Evolutionary conservation across 2,329 filamentous ascomycete genomes (phyloP).

Genomic region (Colletotrichum sp.): DNA sequence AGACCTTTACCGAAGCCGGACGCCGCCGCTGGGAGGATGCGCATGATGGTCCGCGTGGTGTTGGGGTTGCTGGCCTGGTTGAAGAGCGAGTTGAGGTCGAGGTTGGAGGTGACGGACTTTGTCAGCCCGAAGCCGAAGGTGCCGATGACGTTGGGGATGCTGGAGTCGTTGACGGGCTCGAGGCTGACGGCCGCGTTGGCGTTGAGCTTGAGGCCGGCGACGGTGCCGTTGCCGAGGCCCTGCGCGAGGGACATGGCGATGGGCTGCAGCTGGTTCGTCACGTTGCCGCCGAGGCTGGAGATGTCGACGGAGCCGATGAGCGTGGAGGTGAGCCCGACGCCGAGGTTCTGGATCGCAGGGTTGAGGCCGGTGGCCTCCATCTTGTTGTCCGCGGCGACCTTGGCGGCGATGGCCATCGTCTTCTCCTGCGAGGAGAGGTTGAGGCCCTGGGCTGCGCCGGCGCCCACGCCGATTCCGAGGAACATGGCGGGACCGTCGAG

Average conservation of each 20-base stretch:
- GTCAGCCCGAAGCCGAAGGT: slow-evolving; percentile 32
- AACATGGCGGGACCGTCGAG: slow-evolving; percentile 23
- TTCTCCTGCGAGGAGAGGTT: slow-evolving; percentile 20
- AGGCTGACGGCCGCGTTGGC: neutral
- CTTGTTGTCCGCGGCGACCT: slow-evolving; percentile 30
- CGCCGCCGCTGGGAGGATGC: slow-evolving; percentile 26
- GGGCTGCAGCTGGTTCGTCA: slow-evolving; percentile 19
- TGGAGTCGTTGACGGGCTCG: slow-evolving; percentile 23
- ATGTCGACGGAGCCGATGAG: slow-evolving; percentile 29
- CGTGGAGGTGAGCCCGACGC: slow-evolving; percentile 30
- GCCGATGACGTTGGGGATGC: slow-evolving; percentile 25
- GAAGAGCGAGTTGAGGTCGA: slow-evolving; percentile 25
- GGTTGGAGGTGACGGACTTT: slow-evolving; percentile 26
- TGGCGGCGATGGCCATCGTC: slow-evolving; percentile 18
- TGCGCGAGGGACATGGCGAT: slow-evolving; percentile 25
- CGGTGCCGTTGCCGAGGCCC: slow-evolving; percentile 27
- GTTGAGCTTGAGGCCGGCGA: slow-evolving; percentile 26
- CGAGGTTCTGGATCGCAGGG: slow-evolving; percentile 31
- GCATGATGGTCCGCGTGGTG: slow-evolving; percentile 16
- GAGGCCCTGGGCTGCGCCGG: slow-evolving; percentile 27
- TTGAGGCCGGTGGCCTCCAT: slow-evolving; percentile 32
- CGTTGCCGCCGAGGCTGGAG: slow-evolving; percentile 10
- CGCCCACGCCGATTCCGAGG: slow-evolving; percentile 28
- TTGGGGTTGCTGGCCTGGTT: slow-evolving; percentile 18
- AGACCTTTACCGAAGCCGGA: slow-evolving; percentile 32